Evolutionary conservation across 164 flowering plant species (phyloP).

Genomic region (Tetracentron sinense): DNA sequence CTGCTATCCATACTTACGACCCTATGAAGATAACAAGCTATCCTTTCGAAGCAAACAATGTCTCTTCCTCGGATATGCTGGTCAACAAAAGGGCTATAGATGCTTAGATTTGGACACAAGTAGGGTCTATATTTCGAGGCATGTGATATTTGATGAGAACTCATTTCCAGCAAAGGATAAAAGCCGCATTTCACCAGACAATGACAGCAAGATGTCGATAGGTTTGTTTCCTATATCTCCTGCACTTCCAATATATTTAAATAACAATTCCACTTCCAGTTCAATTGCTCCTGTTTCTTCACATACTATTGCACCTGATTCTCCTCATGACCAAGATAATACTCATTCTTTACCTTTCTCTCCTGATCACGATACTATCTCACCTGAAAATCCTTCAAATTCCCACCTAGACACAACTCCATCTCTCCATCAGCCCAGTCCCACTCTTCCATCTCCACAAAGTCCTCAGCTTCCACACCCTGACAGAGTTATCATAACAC

Average conservation of each 20-base stretch:
- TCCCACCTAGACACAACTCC: too few species aligned
- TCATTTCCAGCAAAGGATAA: not conserved
- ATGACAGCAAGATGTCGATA: not conserved
- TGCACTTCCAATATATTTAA: not conserved
- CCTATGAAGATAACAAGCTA: constrained; percentile 1
- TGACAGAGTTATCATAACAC: not conserved
- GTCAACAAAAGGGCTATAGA: too few species aligned
- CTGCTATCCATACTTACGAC: constrained; percentile 1
- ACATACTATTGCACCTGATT: too few species aligned
- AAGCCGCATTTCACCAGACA: not conserved
- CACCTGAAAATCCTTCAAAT: not conserved
- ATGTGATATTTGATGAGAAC: not conserved
- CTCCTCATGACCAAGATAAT: too few species aligned
- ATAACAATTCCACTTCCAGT: too few species aligned
- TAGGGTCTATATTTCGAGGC: not conserved
- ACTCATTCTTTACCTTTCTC: too few species aligned
- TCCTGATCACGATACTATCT: too few species aligned
- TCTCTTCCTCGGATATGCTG: not conserved
- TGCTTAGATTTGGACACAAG: not conserved
- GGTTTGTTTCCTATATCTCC: not conserved
- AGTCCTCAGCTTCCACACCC: too few species aligned
- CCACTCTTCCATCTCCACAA: not conserved
- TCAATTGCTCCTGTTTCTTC: too few species aligned
- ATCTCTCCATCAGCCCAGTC: not conserved
- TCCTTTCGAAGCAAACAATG: not conserved